Percentiles rank a stretch among this genome's conserved stretches.
Evolutionary conservation across 768 basidiomycete species (phyloP).

Genomic region (Amanita polypyramis): DNA sequence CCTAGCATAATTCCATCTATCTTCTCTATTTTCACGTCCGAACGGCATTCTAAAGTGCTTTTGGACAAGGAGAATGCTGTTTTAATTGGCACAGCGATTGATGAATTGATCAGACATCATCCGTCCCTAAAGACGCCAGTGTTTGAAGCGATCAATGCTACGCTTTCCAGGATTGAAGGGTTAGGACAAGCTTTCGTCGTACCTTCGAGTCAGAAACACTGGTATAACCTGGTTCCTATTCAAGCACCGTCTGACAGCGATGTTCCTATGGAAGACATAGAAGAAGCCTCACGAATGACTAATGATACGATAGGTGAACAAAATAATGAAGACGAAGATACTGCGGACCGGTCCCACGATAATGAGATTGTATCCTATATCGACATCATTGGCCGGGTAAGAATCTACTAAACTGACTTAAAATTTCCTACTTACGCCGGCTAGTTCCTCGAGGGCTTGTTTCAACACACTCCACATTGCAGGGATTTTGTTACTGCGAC

Average conservation of each 20-base stretch:
- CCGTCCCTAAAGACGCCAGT: slow-evolving; percentile 75
- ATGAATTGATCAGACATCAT: slow-evolving; percentile 95
- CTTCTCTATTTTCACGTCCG: slow-evolving; percentile 79
- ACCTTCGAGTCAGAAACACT: slow-evolving; percentile 49
- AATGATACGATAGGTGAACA: slow-evolving; percentile 11
- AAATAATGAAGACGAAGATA: slow-evolving; percentile 17
- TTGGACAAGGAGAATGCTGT: slow-evolving; percentile 91
- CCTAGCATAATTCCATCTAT: slow-evolving; percentile 79
- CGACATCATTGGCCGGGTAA: slow-evolving; percentile 69
- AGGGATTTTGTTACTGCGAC: slow-evolving; percentile 75
- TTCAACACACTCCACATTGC: slow-evolving; percentile 85
- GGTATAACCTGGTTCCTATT: slow-evolving; percentile 47
- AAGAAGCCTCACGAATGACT: not conserved
- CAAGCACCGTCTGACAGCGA: slow-evolving; percentile 20
- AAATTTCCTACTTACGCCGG: slow-evolving; percentile 2
- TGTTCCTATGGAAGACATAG: slow-evolving; percentile 40
- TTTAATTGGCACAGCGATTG: slow-evolving; percentile 79
- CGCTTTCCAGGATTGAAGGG: slow-evolving; percentile 65
- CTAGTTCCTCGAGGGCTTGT: slow-evolving; percentile 89
- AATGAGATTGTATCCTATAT: slow-evolving; percentile 71
- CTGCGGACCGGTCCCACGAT: slow-evolving; percentile 46
- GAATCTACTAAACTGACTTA: slow-evolving; percentile 11
- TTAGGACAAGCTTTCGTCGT: slow-evolving; percentile 52
- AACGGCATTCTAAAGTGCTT: slow-evolving; percentile 71
- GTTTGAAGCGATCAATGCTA: slow-evolving; percentile 64